Evolutionary conservation across 2,329 filamentous ascomycete species (phyloP).

Genomic region (Metarhizium sp.): DNA sequence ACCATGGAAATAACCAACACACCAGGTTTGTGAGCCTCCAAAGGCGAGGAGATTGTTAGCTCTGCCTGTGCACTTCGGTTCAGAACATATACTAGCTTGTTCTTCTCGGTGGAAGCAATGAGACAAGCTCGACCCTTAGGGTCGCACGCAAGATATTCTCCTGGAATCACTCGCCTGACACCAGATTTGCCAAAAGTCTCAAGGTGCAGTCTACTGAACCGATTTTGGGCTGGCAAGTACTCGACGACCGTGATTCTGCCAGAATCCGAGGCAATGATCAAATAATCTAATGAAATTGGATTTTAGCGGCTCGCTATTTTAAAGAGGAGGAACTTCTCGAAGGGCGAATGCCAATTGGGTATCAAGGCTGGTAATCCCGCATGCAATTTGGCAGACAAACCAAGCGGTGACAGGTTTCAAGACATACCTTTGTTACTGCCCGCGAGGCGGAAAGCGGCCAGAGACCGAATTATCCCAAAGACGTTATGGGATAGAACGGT

Average conservation of each 20-base stretch:
- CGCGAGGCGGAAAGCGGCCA: constrained; percentile 83
- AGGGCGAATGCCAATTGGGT: constrained; percentile 4
- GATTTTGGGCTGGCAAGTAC: constrained; percentile 78
- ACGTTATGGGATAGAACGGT: constrained; percentile 86
- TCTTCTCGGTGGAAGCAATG: constrained; percentile 93
- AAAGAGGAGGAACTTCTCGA: constrained; percentile 15
- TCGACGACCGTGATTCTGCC: constrained; percentile 91
- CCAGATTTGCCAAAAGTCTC: constrained; percentile 99
- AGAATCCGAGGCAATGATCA: constrained; percentile 92
- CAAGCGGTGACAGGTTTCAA: constrained; percentile 10
- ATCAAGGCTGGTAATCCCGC: not conserved
- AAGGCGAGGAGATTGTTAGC: constrained; percentile 90
- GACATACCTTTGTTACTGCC: constrained; percentile 92
- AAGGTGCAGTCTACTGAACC: constrained; percentile 80
- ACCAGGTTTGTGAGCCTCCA: constrained; percentile 91
- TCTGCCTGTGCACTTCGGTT: constrained; percentile 93
- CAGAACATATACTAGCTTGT: constrained; percentile 97
- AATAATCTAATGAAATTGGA: constrained; percentile 59
- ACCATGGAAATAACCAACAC: constrained; percentile 83
- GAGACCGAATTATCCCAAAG: constrained; percentile 86
- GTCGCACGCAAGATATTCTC: constrained; percentile 91
- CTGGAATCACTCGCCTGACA: constrained; percentile 83
- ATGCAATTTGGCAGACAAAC: constrained; percentile 10
- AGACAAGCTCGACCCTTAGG: constrained; percentile 93
- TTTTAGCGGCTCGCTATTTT: constrained; percentile 16